Evolutionary conservation across 495 filamentous ascomycete genomes (phyloP), one percentile per base, ranked within the genome.

Genomic region (Bacidia rubella): DNA sequence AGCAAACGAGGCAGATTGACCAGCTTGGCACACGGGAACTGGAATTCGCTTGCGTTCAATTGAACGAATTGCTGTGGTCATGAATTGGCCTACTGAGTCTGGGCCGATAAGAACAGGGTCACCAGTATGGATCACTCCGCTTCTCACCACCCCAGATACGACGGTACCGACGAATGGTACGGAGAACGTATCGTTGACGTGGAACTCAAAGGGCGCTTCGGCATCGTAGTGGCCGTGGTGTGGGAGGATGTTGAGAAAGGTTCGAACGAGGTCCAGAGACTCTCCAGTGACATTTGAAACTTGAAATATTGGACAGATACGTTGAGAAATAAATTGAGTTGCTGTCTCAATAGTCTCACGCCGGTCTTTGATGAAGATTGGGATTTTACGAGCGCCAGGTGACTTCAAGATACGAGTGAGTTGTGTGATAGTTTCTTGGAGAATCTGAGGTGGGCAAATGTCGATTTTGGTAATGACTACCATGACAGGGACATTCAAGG

Each of bases 381-480:
- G 93, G 50, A 98, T 94, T 70, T 98, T 98, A 22, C 86, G 73
- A 19, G 92, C 93, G 1, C 89, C 92, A 9, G 88, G 88, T 38
- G 84, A 89, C 68, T 97, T 97, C 49, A 97, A 71, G 50, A 97
- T 96, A 56, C 88, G 83, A 20, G 78, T 85, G 51, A 98, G 76
- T 61, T 96, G 90, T n/a, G 79, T 82, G 47, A 97, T 81, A 32
- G 92, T 98, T 67, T 98, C 83, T 67, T 95, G 78, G 17, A 98
- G 68, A 62, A 98, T 95, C 54, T 98, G 84, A 0, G 93, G 92
- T 17, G 92, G 92, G 62, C 92, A 98, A 49, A 97, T 98, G 66
- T 98, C 92, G 57, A 97, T 97, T 68, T 98, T 98, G 64, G 92
- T 98, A 53, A 98, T 81, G 53, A 97, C 87, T 23, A 98, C 90